Conservation (phyloP, 2,329 filamentous ascomycete genomes). For the Aspergillus viridinutans region DNA sequence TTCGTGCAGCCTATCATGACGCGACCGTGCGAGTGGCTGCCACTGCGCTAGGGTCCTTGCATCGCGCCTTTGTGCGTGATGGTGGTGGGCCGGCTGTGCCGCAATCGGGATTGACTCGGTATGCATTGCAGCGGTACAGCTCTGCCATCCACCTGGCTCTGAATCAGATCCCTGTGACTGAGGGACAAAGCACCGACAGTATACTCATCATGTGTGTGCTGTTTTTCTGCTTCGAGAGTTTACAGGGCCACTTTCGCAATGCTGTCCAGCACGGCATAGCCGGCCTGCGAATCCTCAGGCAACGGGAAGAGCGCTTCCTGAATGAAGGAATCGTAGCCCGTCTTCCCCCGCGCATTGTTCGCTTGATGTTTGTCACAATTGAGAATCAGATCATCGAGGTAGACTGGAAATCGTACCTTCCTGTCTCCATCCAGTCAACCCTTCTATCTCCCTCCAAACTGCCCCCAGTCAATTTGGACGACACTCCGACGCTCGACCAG, state of each 20-base stretch:
- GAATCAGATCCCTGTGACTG: constrained; percentile 30
- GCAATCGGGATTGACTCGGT: constrained; percentile 20
- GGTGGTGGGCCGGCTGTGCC: background rate
- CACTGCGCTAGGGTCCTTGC: constrained; percentile 46
- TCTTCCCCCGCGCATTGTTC: constrained; percentile 10
- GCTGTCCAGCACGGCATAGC: constrained; percentile 37
- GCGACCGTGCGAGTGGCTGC: constrained; percentile 47
- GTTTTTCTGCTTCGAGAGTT: constrained; percentile 53
- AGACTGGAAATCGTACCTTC: constrained; percentile 5
- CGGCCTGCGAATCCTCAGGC: constrained; percentile 27
- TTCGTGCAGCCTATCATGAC: constrained; percentile 44
- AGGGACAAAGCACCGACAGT: constrained; percentile 28
- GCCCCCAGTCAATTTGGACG: background rate
- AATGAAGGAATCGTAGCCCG: background rate
- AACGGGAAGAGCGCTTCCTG: constrained; percentile 5
- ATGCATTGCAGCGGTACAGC: constrained; percentile 46
- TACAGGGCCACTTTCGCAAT: constrained; percentile 47
- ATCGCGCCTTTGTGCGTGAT: constrained; percentile 32
- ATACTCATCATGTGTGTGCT: constrained; percentile 47
- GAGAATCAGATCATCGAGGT: constrained; percentile 19
- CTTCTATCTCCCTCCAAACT: constrained; percentile 1
- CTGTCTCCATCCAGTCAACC: constrained; percentile 2
- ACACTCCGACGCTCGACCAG: constrained; percentile 7
- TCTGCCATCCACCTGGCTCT: constrained; percentile 43
- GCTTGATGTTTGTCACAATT: constrained; percentile 11